These are phyloP conservation scores for Arthrobotrys pseudoclavata DNA, from an alignment of 2,329 filamentous ascomycete species.

Conservation along the genomic window DNA sequence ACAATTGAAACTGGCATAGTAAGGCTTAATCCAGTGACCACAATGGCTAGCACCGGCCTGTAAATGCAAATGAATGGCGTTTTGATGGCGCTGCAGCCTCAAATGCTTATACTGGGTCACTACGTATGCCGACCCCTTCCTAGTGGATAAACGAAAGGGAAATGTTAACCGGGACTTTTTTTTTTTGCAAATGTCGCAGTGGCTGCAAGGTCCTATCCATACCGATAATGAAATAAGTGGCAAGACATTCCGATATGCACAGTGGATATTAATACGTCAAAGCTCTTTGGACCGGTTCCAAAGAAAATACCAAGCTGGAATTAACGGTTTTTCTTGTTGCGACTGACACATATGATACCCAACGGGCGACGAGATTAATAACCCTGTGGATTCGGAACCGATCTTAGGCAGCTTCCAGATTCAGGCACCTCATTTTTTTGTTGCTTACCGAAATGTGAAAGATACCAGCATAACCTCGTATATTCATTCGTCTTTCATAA, in stretches of 20 bases:
- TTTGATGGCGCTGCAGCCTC: slow-evolving; percentile 50
- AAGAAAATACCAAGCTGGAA: not conserved
- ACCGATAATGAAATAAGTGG: slow-evolving; percentile 18
- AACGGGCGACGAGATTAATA: slow-evolving; percentile 51
- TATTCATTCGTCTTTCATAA: not conserved
- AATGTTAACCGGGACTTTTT: slow-evolving; percentile 24
- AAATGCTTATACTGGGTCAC: slow-evolving; percentile 46
- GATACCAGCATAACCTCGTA: slow-evolving; percentile 11
- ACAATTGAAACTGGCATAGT: slow-evolving; percentile 14
- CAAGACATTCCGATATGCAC: slow-evolving; percentile 24
- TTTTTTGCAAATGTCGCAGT: slow-evolving; percentile 17
- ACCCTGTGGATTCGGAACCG: slow-evolving; percentile 53
- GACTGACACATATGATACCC: slow-evolving; percentile 34
- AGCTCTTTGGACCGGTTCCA: slow-evolving; percentile 7
- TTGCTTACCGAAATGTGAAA: slow-evolving; percentile 13
- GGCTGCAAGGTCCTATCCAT: not conserved
- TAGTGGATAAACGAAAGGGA: slow-evolving; percentile 9
- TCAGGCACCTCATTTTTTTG: slow-evolving; percentile 53
- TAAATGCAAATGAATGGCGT: slow-evolving; percentile 35
- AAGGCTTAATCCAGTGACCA: slow-evolving; percentile 11
- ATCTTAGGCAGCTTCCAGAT: slow-evolving; percentile 60
- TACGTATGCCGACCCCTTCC: slow-evolving; percentile 1
- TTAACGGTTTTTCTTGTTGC: slow-evolving; percentile 4
- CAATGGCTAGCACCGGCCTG: slow-evolving; percentile 15
- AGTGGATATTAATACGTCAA: slow-evolving; percentile 22